phyloP scores from a whole-genome alignment of 176 grass and related monocot species.

The Aegilops speltoides region DNA sequence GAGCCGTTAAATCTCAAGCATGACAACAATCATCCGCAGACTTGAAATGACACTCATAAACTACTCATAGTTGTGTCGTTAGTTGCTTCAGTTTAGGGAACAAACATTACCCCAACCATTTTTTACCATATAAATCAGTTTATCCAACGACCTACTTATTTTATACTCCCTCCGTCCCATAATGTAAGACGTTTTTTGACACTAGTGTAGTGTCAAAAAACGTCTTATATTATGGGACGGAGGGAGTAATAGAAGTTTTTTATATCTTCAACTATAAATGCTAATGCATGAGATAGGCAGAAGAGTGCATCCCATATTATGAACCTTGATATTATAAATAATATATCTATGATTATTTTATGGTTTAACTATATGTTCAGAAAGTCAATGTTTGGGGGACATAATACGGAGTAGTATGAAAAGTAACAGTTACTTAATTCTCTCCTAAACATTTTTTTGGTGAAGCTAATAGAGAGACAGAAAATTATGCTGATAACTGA shows the following conservation, averaged over 20 bases:
- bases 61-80: not conserved
- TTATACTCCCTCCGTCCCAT: too few species aligned
- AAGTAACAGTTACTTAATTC: not conserved
- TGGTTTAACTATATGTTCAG: not conserved
- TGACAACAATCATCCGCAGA: conserved; percentile 9
- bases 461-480: not conserved
- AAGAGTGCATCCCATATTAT: not conserved
- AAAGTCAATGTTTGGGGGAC: not conserved
- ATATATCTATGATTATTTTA: not conserved
- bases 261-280: conserved; percentile 12
- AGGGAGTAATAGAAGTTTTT: not conserved
- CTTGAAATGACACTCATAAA: not conserved
- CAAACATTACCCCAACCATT: not conserved
- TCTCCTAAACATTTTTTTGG: not conserved
- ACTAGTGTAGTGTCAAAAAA: too few species aligned
- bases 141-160: not conserved
- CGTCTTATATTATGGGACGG: too few species aligned
- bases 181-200: too few species aligned
- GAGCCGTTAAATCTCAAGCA: not conserved
- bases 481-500: not conserved
- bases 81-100: not conserved
- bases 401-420: not conserved
- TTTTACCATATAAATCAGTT: not conserved
- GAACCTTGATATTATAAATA: not conserved
- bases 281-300: conserved; percentile 8